phyloP scores from a whole-genome alignment of 768 basidiomycete species.

The Naganishia kalamii region DNA sequence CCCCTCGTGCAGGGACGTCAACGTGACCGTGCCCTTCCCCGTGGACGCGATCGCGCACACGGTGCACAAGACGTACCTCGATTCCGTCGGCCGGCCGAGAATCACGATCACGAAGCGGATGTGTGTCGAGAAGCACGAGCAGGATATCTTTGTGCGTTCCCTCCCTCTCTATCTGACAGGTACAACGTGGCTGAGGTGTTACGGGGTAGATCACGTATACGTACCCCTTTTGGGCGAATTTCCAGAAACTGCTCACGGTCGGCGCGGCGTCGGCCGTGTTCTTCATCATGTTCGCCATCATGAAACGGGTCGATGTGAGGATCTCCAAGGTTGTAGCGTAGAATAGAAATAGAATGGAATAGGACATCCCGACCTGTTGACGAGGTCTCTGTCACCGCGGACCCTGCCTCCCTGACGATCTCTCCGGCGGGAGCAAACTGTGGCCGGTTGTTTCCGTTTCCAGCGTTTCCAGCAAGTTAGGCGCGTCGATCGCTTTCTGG shows the following conservation, averaged over 20 bases:
- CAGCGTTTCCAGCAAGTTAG: too few relatives aligned
- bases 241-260: constrained; percentile 79
- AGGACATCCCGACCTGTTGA: too few relatives aligned
- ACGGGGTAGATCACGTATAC: constrained; percentile 71
- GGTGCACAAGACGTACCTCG: constrained; percentile 81
- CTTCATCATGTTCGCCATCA: constrained; percentile 49
- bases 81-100: constrained; percentile 78
- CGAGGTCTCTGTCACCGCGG: too few relatives aligned
- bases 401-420: too few relatives aligned
- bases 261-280: constrained; percentile 62
- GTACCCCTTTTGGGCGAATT: constrained; percentile 68
- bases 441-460: too few relatives aligned
- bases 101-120: constrained; percentile 66
- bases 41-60: constrained; percentile 58
- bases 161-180: background rate
- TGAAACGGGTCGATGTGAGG: constrained; percentile 15
- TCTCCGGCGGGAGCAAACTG: too few relatives aligned
- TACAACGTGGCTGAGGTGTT: constrained; percentile 17
- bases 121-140: constrained; percentile 71
- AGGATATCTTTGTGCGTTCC: constrained; percentile 68
- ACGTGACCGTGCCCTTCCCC: constrained; percentile 70
- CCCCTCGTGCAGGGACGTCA: constrained; percentile 58
- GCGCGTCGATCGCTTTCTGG: too few relatives aligned
- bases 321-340: constrained; percentile 5
- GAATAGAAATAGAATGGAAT: too few relatives aligned